Conservation (phyloP, 176 grass and related monocot species). For the Cenchrus purpureus region DNA sequence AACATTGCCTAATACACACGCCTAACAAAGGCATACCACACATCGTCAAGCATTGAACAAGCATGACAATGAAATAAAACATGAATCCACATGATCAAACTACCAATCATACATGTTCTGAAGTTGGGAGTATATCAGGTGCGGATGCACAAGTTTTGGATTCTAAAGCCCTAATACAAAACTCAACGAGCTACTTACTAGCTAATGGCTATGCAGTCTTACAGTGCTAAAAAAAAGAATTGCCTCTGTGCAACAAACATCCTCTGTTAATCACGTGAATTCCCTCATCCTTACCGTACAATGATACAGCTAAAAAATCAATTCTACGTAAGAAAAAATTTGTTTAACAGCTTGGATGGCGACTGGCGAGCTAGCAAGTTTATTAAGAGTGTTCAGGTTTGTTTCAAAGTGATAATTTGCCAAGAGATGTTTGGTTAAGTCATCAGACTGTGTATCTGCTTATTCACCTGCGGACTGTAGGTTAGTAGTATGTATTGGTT, state of each 20-base stretch:
- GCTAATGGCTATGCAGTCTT: slow-evolving; percentile 32
- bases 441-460: too few relatives aligned
- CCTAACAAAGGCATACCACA: neutral
- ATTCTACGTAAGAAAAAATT: slow-evolving; percentile 43
- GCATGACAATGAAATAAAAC: neutral
- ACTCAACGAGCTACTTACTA: slow-evolving; percentile 5
- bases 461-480: too few relatives aligned
- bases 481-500: too few relatives aligned
- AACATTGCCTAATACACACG: neutral
- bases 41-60: neutral
- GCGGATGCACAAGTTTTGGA: neutral
- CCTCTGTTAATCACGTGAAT: slow-evolving; percentile 29
- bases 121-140: neutral
- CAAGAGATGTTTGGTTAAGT: too few relatives aligned
- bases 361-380: too few relatives aligned
- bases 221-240: slow-evolving; percentile 16
- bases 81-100: neutral
- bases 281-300: slow-evolving; percentile 31
- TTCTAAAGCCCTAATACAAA: slow-evolving; percentile 24
- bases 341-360: too few relatives aligned
- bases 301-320: slow-evolving; percentile 29
- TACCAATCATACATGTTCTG: neutral
- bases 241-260: slow-evolving; percentile 29
- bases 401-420: too few relatives aligned
- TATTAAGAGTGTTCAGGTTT: too few relatives aligned